Evolutionary conservation across 352 stramenopile genomes (phyloP).

Genomic region (Pelagophyceae sp.): DNA sequence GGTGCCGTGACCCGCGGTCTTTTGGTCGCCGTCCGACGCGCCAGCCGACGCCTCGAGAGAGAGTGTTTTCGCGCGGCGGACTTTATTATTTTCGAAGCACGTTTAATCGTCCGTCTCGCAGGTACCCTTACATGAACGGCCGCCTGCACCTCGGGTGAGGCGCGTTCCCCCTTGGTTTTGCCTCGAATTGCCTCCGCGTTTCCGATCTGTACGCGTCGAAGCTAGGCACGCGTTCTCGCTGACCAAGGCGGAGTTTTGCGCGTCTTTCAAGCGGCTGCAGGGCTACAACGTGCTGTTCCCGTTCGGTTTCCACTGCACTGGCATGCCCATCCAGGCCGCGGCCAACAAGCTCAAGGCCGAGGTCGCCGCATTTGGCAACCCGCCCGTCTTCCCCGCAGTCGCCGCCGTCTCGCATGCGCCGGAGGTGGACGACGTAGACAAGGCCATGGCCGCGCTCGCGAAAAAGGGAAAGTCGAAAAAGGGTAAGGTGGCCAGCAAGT

Average conservation of each 20-base stretch:
- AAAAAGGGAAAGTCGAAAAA: constrained; percentile 85
- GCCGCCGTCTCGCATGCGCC: neutral
- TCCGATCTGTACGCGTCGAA: neutral
- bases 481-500: constrained; percentile 95
- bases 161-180: constrained; percentile 41
- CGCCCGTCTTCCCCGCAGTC: constrained; percentile 77
- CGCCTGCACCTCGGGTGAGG: constrained; percentile 87
- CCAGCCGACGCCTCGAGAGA: neutral
- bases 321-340: constrained; percentile 98
- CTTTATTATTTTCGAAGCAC: neutral
- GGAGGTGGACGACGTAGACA: constrained; percentile 50
- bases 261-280: constrained; percentile 86
- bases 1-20: neutral
- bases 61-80: neutral
- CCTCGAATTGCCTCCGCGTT: neutral
- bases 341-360: constrained; percentile 98
- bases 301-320: constrained; percentile 98
- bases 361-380: constrained; percentile 81
- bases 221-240: constrained; percentile 82
- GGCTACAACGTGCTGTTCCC: constrained; percentile 98
- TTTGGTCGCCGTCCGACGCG: neutral
- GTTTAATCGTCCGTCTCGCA: neutral
- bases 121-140: constrained; percentile 99
- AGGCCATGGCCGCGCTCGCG: constrained; percentile 53
- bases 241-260: constrained; percentile 85